phyloP scores from a whole-genome alignment of 192 early-diverging fungal genomes.

The Mortierella antarctica region DNA sequence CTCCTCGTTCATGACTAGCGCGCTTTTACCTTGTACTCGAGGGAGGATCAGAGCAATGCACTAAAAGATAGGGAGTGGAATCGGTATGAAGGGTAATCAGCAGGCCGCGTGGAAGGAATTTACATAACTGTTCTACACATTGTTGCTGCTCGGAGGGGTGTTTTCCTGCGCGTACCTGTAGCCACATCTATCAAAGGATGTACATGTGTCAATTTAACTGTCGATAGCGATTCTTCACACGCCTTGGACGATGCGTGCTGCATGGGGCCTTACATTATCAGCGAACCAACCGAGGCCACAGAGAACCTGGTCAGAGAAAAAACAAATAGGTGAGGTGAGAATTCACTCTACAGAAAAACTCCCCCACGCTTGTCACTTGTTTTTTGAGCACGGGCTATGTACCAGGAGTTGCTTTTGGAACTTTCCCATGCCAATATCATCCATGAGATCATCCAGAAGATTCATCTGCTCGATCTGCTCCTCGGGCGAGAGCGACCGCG shows the following conservation, averaged over 20 bases:
- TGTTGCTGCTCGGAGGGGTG: background rate
- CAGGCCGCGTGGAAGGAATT: too few species aligned
- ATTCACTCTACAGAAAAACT: background rate
- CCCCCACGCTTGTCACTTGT: background rate
- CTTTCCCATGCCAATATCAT: conserved; percentile 77
- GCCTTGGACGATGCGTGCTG: background rate
- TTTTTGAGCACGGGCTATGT: background rate
- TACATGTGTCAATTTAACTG: background rate
- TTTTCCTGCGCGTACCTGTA: conserved; percentile 56
- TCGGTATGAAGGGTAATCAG: too few species aligned
- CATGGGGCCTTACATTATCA: conserved; percentile 79
- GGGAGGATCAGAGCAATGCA: conserved; percentile 80
- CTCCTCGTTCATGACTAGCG: background rate
- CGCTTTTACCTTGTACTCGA: conserved; percentile 69
- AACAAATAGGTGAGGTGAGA: background rate
- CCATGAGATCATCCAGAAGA: conserved; percentile 69
- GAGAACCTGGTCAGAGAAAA: conserved; percentile 55
- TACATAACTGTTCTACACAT: background rate
- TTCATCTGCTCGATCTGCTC: conserved; percentile 38
- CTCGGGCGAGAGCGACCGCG: conserved; percentile 40
- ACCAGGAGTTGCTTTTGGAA: conserved; percentile 74
- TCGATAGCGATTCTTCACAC: background rate
- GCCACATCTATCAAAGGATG: conserved; percentile 59
- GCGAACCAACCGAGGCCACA: conserved; percentile 90
- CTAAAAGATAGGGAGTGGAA: conserved; percentile 28